These are phyloP conservation scores for Rhizoclosmatium globosum DNA, from an alignment of 192 early-diverging fungal species.

Conservation along the genomic window DNA sequence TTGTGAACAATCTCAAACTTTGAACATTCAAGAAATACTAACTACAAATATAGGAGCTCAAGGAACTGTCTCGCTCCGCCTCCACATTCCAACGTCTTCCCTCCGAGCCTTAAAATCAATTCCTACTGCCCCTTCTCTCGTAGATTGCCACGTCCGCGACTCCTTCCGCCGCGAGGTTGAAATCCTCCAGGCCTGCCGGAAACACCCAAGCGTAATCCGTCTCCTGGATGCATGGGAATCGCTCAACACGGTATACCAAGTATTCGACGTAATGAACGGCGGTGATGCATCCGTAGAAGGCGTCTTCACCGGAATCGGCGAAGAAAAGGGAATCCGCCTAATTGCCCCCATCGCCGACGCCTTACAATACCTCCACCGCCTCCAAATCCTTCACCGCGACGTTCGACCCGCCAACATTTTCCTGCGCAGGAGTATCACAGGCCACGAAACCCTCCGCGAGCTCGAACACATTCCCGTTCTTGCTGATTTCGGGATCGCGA, in stretches of 20 bases:
- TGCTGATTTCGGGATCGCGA: slow-evolving; percentile 39
- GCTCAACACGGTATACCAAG: slow-evolving; percentile 28
- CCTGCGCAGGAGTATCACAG: slow-evolving; percentile 29
- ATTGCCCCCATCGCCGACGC: slow-evolving; percentile 39
- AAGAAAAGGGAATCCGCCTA: slow-evolving; percentile 15
- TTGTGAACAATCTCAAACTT: too few relatives aligned
- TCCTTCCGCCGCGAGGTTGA: slow-evolving; percentile 37
- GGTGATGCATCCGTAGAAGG: slow-evolving; percentile 31
- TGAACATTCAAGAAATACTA: too few relatives aligned
- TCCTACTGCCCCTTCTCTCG: slow-evolving; percentile 6
- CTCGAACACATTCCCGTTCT: slow-evolving; percentile 34
- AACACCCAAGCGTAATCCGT: slow-evolving; percentile 33
- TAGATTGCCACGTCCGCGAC: slow-evolving; percentile 23
- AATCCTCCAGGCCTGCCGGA: slow-evolving; percentile 5
- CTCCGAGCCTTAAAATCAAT: slow-evolving; percentile 34
- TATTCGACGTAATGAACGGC: slow-evolving; percentile 30
- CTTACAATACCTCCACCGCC: slow-evolving; percentile 17
- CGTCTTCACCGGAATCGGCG: slow-evolving; percentile 4
- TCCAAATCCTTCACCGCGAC: slow-evolving; percentile 29
- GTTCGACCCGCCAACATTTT: slow-evolving; percentile 39
- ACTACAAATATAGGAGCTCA: slow-evolving; percentile 36
- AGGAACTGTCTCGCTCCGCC: slow-evolving; percentile 35
- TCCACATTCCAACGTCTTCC: slow-evolving; percentile 31
- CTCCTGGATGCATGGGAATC: slow-evolving; percentile 31
- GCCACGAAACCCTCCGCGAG: slow-evolving; percentile 28